Conservation (phyloP, 2,329 filamentous ascomycete species). For the Epichloe brachyelytri region DNA sequence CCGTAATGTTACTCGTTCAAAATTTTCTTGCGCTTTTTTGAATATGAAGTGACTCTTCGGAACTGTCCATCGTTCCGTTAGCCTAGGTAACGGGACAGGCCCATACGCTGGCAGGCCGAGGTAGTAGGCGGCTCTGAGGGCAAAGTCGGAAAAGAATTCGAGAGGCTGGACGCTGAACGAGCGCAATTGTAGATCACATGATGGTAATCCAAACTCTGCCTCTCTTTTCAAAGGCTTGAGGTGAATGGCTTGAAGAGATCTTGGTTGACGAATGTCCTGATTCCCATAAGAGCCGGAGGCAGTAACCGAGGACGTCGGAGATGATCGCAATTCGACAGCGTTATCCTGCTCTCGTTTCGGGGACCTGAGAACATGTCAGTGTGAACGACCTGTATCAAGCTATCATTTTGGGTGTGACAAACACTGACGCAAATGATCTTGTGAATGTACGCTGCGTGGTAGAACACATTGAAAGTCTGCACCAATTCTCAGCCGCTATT, state of each 20-base stretch:
- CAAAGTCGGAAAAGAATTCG: slow-evolving; percentile 91
- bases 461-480: background rate
- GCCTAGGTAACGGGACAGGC: slow-evolving; percentile 72
- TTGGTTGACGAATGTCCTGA: slow-evolving; percentile 45
- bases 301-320: background rate
- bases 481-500: background rate
- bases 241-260: slow-evolving; percentile 75
- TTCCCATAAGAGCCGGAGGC: background rate
- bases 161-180: slow-evolving; percentile 84
- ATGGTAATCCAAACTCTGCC: slow-evolving; percentile 63
- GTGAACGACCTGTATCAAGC: background rate
- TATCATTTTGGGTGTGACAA: background rate
- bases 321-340: background rate
- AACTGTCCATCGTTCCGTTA: slow-evolving; percentile 89
- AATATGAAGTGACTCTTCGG: slow-evolving; percentile 80
- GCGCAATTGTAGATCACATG: slow-evolving; percentile 83
- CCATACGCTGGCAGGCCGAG: slow-evolving; percentile 75
- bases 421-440: background rate
- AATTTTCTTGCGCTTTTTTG: slow-evolving; percentile 98
- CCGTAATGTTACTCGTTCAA: slow-evolving; percentile 77
- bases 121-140: slow-evolving; percentile 88
- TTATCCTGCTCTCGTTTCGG: background rate
- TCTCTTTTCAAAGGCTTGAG: slow-evolving; percentile 69
- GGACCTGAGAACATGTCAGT: background rate
- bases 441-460: background rate